Evolutionary conservation across 257 asterid genomes (phyloP).

Genomic region (Anisodus acutangulus): DNA sequence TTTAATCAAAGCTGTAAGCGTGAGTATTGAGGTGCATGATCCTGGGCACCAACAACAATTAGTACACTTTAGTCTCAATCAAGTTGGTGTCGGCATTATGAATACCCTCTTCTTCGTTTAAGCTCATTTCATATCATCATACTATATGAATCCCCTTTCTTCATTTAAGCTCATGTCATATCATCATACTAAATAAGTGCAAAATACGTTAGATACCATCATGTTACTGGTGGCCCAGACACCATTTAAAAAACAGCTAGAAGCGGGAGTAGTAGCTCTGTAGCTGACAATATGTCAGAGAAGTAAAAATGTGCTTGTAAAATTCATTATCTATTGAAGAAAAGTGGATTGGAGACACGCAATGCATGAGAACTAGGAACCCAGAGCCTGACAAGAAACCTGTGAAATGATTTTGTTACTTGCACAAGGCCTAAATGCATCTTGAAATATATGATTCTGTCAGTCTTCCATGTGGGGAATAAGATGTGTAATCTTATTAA

Average conservation of each 20-base stretch:
- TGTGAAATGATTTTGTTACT: not conserved
- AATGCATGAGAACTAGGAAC: slow-evolving; percentile 3
- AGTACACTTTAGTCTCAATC: not conserved
- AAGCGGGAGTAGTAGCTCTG: not conserved
- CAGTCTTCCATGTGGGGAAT: not conserved
- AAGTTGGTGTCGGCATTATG: not conserved
- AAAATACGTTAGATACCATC: not conserved
- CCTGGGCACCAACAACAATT: not conserved
- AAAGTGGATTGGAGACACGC: not conserved
- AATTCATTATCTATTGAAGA: slow-evolving; percentile 11
- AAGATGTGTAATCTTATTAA: not conserved
- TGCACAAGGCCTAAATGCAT: not conserved
- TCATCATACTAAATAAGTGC: not conserved
- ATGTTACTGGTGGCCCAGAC: not conserved
- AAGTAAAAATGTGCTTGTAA: slow-evolving; percentile 3
- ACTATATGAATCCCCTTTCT: not conserved
- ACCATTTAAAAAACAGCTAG: not conserved
- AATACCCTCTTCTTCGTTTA: too few species aligned
- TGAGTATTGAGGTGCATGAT: not conserved
- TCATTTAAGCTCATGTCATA: not conserved
- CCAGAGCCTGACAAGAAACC: not conserved
- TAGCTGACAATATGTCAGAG: slow-evolving; percentile 6
- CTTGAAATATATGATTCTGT: slow-evolving; percentile 6
- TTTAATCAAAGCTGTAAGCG: slow-evolving; percentile 8
- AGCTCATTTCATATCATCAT: too few species aligned